Evolutionary conservation across 192 early-diverging fungal genomes (phyloP), one percentile per base, ranked within the genome.

Genomic region (Pilaira anomala): DNA sequence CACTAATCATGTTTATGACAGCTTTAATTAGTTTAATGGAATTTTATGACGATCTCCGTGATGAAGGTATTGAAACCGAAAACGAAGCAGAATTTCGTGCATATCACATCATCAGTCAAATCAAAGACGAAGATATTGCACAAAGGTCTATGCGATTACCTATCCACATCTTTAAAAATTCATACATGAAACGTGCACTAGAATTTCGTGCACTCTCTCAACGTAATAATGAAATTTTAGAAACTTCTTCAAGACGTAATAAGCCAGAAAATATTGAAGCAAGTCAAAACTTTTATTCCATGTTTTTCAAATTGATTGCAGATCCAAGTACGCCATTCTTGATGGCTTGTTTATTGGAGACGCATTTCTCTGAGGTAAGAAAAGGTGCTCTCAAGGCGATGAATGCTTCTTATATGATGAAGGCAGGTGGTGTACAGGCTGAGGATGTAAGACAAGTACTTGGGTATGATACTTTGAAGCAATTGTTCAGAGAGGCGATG

Each of bases 11-110:
- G 39, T 39, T 7, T 22, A 4, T 0, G 30, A 7, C 28, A 60
- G 91, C 90, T 24, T 79, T 97, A 29, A 83, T 90, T 59, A 91
- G 85, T 67, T 76, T 97, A 60, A 84, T 83, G 29, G 91, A 95
- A 76, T 92, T 90, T 45, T 97, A 97, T 67, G 82, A 87, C 28
- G 95, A 97, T 65, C 76, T 87, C 52, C 64, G 79, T 11, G 67
- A 74, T 11, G 76, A 78, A 2, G 80, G 80, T 16, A 67, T 80
- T 3, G 48, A 54, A 1, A 85, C 81, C 24, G 77, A 85, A 0
- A 95, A 95, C 46, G 93, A 97, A 74, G 80, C 92, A 1, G 93
- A 97, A 72, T 95, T 97, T 65, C 82, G 87, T 39, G 95, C 92
- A 0, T 97, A 97, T 78, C 88, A 91, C 61, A 80, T 97, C 12